Conservation (phyloP, 1,139 yeast genomes). For the Zygosaccharomyces sapae region DNA sequence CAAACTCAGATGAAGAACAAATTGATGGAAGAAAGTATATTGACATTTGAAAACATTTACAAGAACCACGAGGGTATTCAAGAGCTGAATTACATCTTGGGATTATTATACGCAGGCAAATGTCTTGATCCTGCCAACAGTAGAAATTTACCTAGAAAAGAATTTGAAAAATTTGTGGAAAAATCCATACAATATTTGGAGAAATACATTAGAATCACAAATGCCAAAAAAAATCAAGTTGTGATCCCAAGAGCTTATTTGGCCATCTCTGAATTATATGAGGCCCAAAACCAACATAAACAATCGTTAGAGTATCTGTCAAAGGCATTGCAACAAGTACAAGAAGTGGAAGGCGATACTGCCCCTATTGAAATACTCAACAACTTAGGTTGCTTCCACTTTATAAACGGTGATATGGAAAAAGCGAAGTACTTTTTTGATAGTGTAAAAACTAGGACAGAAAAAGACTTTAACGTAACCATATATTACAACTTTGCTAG, state of each 20-base stretch:
- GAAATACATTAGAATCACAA: slow-evolving; percentile 62
- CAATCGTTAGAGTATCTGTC: slow-evolving; percentile 55
- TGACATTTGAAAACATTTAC: slow-evolving; percentile 74
- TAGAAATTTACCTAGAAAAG: slow-evolving; percentile 21
- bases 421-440: slow-evolving; percentile 50
- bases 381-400: slow-evolving; percentile 82
- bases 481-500: slow-evolving; percentile 62
- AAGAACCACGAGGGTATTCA: slow-evolving; percentile 64
- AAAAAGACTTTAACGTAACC: slow-evolving; percentile 42
- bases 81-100: slow-evolving; percentile 74
- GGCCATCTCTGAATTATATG: slow-evolving; percentile 64
- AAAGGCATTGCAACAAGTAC: slow-evolving; percentile 53
- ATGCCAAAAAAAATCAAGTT: slow-evolving; percentile 53
- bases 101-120: slow-evolving; percentile 62
- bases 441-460: slow-evolving; percentile 42
- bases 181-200: slow-evolving; percentile 67
- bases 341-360: slow-evolving; percentile 41
- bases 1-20: slow-evolving; percentile 76
- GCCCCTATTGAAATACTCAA: slow-evolving; percentile 70
- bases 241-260: slow-evolving; percentile 68
- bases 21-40: slow-evolving; percentile 77
- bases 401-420: slow-evolving; percentile 57
- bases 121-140: slow-evolving; percentile 25
- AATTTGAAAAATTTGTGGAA: slow-evolving; percentile 31
- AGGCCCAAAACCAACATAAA: slow-evolving; percentile 50